Evolutionary conservation across 1,284 basidiomycete genomes (phyloP).

Genomic region (Tilletiopsis washingtonensis): DNA sequence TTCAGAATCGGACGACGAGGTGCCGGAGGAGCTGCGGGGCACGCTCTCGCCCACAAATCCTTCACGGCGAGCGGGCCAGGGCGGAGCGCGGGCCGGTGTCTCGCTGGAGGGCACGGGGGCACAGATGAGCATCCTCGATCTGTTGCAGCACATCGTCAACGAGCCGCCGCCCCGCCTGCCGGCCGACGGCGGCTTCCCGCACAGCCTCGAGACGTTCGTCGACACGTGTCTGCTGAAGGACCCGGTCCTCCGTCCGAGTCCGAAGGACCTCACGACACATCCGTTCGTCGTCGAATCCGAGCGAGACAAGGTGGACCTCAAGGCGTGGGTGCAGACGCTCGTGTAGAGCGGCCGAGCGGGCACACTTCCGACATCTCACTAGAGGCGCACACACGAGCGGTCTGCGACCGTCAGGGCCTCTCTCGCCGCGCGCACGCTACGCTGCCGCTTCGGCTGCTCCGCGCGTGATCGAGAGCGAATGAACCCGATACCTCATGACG

Average conservation of each 20-base stretch:
- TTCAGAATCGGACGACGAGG: conserved; percentile 10
- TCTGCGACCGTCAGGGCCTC: too few species aligned
- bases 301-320: conserved; percentile 20
- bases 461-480: too few species aligned
- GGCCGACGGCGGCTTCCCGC: conserved; percentile 22
- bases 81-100: conserved; percentile 55
- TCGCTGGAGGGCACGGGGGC: conserved; percentile 78
- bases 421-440: too few species aligned
- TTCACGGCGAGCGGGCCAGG: conserved; percentile 5
- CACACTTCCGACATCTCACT: too few species aligned
- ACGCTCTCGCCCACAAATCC: conserved; percentile 36
- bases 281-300: conserved; percentile 26
- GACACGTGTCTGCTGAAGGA: conserved; percentile 41
- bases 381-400: too few species aligned
- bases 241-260: conserved; percentile 30
- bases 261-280: conserved; percentile 37
- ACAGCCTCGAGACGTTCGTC: conserved; percentile 36
- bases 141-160: conserved; percentile 94
- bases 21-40: conserved; percentile 25
- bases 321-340: conserved; percentile 22
- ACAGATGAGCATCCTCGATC: conserved; percentile 93
- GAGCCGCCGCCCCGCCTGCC: conserved; percentile 40
- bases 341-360: too few species aligned
- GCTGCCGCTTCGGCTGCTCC: too few species aligned
- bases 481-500: too few species aligned